These are phyloP conservation scores for Linnemannia schmuckeri DNA, from an alignment of 192 early-diverging fungal genomes.

Conservation along the genomic window DNA sequence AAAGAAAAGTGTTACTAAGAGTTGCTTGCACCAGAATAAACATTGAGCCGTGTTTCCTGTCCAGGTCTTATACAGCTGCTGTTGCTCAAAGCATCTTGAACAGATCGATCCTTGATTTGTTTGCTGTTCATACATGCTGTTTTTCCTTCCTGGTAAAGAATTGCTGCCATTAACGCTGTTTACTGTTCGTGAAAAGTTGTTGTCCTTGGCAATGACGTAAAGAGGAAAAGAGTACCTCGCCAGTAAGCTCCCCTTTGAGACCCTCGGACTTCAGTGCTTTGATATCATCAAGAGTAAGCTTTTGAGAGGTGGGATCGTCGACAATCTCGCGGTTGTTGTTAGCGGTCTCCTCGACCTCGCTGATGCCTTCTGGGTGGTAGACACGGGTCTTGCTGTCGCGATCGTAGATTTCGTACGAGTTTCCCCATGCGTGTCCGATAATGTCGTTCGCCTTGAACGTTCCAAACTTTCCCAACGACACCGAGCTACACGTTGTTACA, in stretches of 20 bases:
- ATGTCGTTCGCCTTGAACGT: conserved; percentile 82
- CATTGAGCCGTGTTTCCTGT: not conserved
- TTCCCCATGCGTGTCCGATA: conserved; percentile 85
- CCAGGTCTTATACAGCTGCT: too few relatives aligned
- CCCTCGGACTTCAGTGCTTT: conserved; percentile 83
- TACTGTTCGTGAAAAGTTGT: too few relatives aligned
- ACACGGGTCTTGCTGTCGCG: conserved; percentile 60
- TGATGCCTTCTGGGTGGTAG: conserved; percentile 47
- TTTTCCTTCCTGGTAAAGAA: too few relatives aligned
- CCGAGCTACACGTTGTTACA: conserved; percentile 40
- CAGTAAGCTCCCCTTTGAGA: conserved; percentile 73
- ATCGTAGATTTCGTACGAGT: conserved; percentile 87
- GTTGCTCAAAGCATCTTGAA: too few relatives aligned
- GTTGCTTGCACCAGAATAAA: not conserved
- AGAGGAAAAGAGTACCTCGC: conserved; percentile 48
- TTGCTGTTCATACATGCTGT: too few relatives aligned
- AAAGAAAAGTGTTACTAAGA: conserved; percentile 13
- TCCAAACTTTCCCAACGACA: conserved; percentile 95
- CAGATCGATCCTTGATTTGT: too few relatives aligned
- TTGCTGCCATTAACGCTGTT: too few relatives aligned
- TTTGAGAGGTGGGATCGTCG: conserved; percentile 81
- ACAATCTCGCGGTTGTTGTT: conserved; percentile 88
- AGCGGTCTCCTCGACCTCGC: conserved; percentile 73
- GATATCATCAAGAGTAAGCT: conserved; percentile 86
- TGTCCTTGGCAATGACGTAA: too few relatives aligned